Conservation (phyloP, 116 monocot species). For the Zostera marina region DNA sequence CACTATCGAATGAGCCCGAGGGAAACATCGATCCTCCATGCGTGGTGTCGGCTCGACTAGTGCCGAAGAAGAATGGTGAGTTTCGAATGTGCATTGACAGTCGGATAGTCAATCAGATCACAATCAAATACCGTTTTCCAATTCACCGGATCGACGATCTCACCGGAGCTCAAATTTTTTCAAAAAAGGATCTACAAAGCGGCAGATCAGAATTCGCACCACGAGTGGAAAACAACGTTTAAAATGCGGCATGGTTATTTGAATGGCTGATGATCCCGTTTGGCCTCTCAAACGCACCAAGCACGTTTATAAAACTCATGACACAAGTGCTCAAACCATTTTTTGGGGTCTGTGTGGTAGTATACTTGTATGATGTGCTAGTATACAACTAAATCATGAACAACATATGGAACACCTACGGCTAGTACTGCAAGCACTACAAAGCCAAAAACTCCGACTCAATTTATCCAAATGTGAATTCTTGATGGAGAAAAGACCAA, state of each 20-base stretch:
- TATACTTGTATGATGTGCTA: background rate
- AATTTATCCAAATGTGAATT: too few species aligned
- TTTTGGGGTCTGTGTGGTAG: background rate
- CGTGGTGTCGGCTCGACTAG: background rate
- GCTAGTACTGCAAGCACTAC: too few species aligned
- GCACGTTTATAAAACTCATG: background rate
- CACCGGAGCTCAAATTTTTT: background rate
- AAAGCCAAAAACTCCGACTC: background rate
- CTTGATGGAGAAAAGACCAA: too few species aligned
- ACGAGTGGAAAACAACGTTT: background rate
- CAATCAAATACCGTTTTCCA: background rate
- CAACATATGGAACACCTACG: too few species aligned
- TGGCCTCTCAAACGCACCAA: background rate
- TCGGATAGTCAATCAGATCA: background rate
- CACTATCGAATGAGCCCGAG: too few species aligned
- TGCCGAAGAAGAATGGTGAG: too few species aligned
- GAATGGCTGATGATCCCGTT: background rate
- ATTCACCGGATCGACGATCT: too few species aligned
- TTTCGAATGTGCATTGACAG: background rate
- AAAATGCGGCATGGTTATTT: background rate
- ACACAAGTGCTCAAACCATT: background rate
- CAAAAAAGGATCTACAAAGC: background rate
- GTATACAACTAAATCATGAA: background rate
- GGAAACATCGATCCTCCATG: too few species aligned
- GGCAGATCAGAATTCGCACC: background rate